Evolutionary conservation across 2,329 filamentous ascomycete genomes (phyloP).

Genomic region (Calonectria leucothoes): DNA sequence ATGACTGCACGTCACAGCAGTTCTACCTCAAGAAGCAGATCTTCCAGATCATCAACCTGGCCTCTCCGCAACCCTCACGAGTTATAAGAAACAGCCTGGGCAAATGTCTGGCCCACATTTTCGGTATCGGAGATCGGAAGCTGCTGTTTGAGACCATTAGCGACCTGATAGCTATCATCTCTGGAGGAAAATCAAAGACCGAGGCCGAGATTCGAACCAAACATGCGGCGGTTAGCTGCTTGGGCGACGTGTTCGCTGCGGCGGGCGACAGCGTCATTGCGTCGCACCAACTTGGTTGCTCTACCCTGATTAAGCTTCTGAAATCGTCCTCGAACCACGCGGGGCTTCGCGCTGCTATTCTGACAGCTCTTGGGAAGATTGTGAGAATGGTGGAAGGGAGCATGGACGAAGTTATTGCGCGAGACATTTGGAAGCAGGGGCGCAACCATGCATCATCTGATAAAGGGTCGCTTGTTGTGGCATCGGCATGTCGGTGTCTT

Average conservation of each 20-base stretch:
- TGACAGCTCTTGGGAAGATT: slow-evolving; percentile 81
- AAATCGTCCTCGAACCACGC: slow-evolving; percentile 85
- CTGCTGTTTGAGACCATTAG: slow-evolving; percentile 95
- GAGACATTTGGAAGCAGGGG: slow-evolving; percentile 93
- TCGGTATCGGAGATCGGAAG: slow-evolving; percentile 88
- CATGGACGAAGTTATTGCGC: slow-evolving; percentile 85
- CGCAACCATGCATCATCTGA: slow-evolving; percentile 81
- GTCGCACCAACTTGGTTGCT: slow-evolving; percentile 79
- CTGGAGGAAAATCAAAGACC: slow-evolving; percentile 76
- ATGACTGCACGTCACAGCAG: slow-evolving; percentile 89
- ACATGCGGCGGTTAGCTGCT: slow-evolving; percentile 87
- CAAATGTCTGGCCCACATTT: slow-evolving; percentile 83
- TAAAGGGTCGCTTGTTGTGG: slow-evolving; percentile 85
- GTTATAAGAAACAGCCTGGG: slow-evolving; percentile 92
- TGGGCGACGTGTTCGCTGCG: slow-evolving; percentile 91
- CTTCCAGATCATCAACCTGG: slow-evolving; percentile 90
- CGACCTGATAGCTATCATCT: slow-evolving; percentile 81
- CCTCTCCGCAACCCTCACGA: slow-evolving; percentile 85
- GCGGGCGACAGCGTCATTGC: slow-evolving; percentile 94
- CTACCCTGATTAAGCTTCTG: slow-evolving; percentile 79
- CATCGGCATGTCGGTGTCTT: slow-evolving; percentile 82
- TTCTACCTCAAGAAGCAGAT: slow-evolving; percentile 93
- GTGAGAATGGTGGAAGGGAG: slow-evolving; percentile 79
- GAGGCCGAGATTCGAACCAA: slow-evolving; percentile 84
- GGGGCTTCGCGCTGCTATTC: slow-evolving; percentile 82